phyloP scores from a whole-genome alignment of 352 stramenopile genomes.

The Pythium myriotylum region DNA sequence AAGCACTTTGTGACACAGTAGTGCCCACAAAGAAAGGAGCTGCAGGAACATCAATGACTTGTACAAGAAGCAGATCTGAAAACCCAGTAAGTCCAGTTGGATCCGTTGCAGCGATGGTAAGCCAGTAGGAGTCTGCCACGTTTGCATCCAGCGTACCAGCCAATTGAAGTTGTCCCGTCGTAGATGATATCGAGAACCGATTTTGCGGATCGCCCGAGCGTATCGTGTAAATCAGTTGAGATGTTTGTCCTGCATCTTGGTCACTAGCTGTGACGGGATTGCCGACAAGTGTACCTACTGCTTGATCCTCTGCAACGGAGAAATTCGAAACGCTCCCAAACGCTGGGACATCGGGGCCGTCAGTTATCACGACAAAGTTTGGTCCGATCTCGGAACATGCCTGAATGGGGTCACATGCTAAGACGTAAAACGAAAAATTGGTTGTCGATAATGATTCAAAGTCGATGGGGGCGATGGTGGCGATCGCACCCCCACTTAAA shows the following conservation, averaged over 20 bases:
- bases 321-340: constrained; percentile 24
- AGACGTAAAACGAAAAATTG: constrained; percentile 32
- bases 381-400: constrained; percentile 46
- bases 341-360: constrained; percentile 47
- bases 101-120: constrained; percentile 51
- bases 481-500: constrained; percentile 4
- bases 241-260: constrained; percentile 48
- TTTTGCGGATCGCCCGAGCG: constrained; percentile 44
- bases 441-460: constrained; percentile 31
- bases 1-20: constrained; percentile 28
- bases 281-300: constrained; percentile 24
- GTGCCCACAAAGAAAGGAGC: constrained; percentile 55
- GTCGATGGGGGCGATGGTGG: constrained; percentile 20
- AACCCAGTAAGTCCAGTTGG: constrained; percentile 37
- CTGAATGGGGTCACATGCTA: constrained; percentile 42
- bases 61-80: constrained; percentile 42
- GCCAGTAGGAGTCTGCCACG: constrained; percentile 34
- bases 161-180: constrained; percentile 38
- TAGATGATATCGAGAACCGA: constrained; percentile 45
- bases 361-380: constrained; percentile 37
- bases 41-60: constrained; percentile 41
- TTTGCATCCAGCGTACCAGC: constrained; percentile 37
- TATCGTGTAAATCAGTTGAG: constrained; percentile 46
- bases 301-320: constrained; percentile 23
- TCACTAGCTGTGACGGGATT: constrained; percentile 39